A percentile compares a stretch with the other conserved stretches of the same genome.
Evolutionary conservation across 2,329 filamentous ascomycete species (phyloP).

Genomic region (Exutisphaerella laricina): DNA sequence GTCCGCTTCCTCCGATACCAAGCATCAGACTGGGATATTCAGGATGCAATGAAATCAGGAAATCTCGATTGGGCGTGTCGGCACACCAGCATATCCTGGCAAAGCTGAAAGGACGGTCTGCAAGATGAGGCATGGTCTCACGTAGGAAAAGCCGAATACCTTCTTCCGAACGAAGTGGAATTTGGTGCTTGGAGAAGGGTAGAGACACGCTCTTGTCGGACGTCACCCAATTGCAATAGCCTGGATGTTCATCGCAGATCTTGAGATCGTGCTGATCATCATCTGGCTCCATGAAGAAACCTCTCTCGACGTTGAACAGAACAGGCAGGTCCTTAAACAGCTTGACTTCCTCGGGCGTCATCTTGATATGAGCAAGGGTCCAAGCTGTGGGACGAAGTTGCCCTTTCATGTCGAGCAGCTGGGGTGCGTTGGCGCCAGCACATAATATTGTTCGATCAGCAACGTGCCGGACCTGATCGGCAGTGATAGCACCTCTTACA

Average conservation of each 20-base stretch:
- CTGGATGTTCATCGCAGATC: constrained; percentile 53
- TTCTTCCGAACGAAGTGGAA: constrained; percentile 44
- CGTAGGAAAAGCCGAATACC: constrained; percentile 46
- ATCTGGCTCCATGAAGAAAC: constrained; percentile 48
- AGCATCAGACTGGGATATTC: constrained; percentile 39
- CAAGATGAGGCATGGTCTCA: constrained; percentile 51
- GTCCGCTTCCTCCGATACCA: constrained; percentile 48
- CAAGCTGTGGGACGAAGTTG: constrained; percentile 52
- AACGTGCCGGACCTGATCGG: constrained; percentile 38
- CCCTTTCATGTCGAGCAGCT: constrained; percentile 46
- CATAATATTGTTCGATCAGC: constrained; percentile 46
- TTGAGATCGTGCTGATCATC: constrained; percentile 44
- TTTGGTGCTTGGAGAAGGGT: constrained; percentile 43
- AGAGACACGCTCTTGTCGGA: constrained; percentile 33
- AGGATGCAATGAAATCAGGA: constrained; percentile 49
- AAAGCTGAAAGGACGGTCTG: constrained; percentile 45
- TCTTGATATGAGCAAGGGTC: constrained; percentile 49
- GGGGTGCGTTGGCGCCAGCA: constrained; percentile 46
- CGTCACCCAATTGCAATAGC: constrained; percentile 47
- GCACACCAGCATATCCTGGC: constrained; percentile 54
- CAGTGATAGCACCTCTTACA: constrained; percentile 41
- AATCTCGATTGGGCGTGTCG: constrained; percentile 51
- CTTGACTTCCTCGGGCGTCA: constrained; percentile 43
- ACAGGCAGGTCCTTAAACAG: constrained; percentile 47
- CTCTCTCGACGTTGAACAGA: constrained; percentile 45